These are phyloP conservation scores for Saccharomycopsis fibuligera DNA, from an alignment of 805 yeast species.

Conservation along the genomic window DNA sequence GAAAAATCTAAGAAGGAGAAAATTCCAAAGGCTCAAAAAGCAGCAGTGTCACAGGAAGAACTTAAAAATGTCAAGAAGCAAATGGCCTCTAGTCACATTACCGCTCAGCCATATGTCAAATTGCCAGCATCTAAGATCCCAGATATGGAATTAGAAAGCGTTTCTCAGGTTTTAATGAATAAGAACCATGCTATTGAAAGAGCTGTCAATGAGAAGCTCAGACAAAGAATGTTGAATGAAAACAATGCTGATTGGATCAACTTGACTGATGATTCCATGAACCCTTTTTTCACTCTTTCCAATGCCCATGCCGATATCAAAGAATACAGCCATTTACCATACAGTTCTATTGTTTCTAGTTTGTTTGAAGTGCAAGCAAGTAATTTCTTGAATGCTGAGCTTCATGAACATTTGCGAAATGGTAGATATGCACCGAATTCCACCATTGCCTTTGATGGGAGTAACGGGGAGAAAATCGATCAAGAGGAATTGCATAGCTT, in stretches of 20 bases:
- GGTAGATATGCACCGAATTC: constrained; percentile 39
- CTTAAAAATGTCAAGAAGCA: constrained; percentile 15
- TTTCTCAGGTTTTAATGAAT: constrained; percentile 63
- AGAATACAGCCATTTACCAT: constrained; percentile 64
- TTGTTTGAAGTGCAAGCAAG: constrained; percentile 59
- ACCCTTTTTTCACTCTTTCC: constrained; percentile 70
- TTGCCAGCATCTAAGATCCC: constrained; percentile 89
- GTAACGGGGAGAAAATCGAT: constrained; percentile 44
- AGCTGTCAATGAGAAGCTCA: constrained; percentile 81
- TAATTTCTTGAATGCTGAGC: constrained; percentile 41
- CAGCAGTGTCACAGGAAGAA: constrained; percentile 4
- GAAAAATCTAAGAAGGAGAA: constrained; percentile 10
- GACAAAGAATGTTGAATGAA: constrained; percentile 51
- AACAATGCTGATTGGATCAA: constrained; percentile 74
- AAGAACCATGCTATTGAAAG: constrained; percentile 72
- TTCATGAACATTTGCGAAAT: constrained; percentile 39
- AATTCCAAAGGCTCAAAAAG: constrained; percentile 26
- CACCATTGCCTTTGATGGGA: constrained; percentile 36
- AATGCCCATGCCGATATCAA: constrained; percentile 41
- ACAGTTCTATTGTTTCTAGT: constrained; percentile 70
- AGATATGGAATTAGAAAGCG: constrained; percentile 82
- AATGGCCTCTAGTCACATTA: constrained; percentile 21
- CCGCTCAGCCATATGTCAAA: constrained; percentile 70
- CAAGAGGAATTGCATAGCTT: constrained; percentile 29
- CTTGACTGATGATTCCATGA: constrained; percentile 78